These are phyloP conservation scores for Hypoxylon subgilvum DNA, from an alignment of 495 filamentous ascomycete genomes.

Conservation along the genomic window DNA sequence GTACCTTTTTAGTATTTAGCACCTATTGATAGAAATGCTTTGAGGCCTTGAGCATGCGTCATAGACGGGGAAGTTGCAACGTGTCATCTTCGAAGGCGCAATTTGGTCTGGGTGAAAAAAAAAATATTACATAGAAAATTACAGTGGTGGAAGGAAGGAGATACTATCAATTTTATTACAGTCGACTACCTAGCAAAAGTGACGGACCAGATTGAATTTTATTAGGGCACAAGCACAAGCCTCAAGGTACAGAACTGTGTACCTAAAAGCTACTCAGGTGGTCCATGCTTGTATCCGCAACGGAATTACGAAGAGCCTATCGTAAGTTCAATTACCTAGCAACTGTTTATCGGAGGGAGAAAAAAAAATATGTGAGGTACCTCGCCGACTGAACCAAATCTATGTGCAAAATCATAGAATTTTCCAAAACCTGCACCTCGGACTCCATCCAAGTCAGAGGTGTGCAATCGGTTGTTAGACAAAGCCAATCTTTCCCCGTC, in stretches of 20 bases:
- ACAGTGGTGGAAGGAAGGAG: constrained; percentile 25
- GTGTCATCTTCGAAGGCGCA: constrained; percentile 12
- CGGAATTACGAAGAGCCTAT: constrained; percentile 34
- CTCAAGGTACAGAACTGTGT: too few species aligned
- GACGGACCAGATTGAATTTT: constrained; percentile 1
- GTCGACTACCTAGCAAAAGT: constrained; percentile 7
- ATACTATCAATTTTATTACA: too few species aligned
- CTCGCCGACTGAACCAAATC: background rate
- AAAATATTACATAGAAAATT: too few species aligned
- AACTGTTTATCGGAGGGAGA: constrained; percentile 11
- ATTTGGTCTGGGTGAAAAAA: constrained; percentile 13
- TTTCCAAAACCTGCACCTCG: constrained; percentile 7
- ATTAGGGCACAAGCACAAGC: constrained; percentile 2
- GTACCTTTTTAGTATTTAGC: too few species aligned
- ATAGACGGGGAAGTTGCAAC: background rate
- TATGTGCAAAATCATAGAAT: constrained; percentile 11
- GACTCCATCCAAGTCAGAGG: background rate
- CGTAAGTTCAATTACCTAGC: background rate
- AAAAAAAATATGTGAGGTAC: constrained; percentile 19
- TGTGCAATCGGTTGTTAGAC: background rate
- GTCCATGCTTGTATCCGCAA: too few species aligned
- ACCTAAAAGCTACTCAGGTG: too few species aligned
- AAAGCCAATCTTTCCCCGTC: background rate
- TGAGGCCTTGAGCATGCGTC: background rate
- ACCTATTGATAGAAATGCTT: background rate